Conservation (phyloP, 2,329 filamentous ascomycete genomes). For the Septoria petroselini region DNA sequence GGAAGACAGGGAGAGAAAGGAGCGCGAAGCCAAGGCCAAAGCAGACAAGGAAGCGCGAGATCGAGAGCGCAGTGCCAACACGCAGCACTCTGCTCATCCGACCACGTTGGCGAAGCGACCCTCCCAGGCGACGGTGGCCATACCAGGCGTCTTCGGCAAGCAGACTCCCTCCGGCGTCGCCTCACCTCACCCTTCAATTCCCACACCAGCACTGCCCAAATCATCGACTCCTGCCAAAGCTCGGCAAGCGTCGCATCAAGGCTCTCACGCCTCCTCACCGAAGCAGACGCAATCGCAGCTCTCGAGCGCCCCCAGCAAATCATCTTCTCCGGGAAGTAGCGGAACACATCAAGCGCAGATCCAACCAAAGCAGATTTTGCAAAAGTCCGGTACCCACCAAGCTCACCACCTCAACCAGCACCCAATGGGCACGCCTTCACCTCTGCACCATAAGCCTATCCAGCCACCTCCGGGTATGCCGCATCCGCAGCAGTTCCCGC, state of each 20-base stretch:
- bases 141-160: slow-evolving; percentile 54
- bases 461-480: slow-evolving; percentile 57
- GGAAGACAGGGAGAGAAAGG: slow-evolving; percentile 56
- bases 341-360: slow-evolving; percentile 64
- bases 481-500: slow-evolving; percentile 37
- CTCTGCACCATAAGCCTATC: slow-evolving; percentile 58
- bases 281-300: slow-evolving; percentile 58
- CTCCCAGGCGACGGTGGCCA: slow-evolving; percentile 53
- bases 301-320: slow-evolving; percentile 48
- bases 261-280: slow-evolving; percentile 65
- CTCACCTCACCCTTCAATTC: slow-evolving; percentile 75
- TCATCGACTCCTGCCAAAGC: slow-evolving; percentile 74
- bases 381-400: slow-evolving; percentile 55
- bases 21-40: slow-evolving; percentile 57
- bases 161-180: slow-evolving; percentile 56
- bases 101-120: slow-evolving; percentile 53
- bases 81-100: slow-evolving; percentile 37
- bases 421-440: slow-evolving; percentile 30
- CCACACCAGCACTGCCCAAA: slow-evolving; percentile 79
- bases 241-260: slow-evolving; percentile 76
- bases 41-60: slow-evolving; percentile 42
- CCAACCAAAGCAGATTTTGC: slow-evolving; percentile 61
- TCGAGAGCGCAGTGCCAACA: slow-evolving; percentile 43
- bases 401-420: slow-evolving; percentile 51
- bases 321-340: slow-evolving; percentile 58